Base-by-base conservation (phyloP, 2,329 filamentous ascomycete genomes). In the Orbilia ellipsospora region DNA sequence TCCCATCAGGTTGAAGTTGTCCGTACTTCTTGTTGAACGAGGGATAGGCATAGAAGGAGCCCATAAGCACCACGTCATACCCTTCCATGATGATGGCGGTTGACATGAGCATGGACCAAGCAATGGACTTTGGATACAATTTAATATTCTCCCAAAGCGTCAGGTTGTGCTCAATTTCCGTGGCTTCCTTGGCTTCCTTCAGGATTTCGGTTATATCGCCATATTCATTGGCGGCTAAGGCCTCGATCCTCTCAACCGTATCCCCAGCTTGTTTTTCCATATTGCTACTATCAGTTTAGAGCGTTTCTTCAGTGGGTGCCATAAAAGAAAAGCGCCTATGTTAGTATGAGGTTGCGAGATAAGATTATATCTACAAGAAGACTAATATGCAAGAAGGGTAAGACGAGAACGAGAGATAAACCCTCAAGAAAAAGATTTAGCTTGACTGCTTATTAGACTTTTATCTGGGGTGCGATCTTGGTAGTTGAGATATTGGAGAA, bases 71-170 rank as follows among this genome's bases (percentile, higher is more conserved):
- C 6, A 86, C 82, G 77, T 87, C 86, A 78, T 87, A 86, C 1
- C 85, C 85, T 73, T 86, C 85, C 85, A 86, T 86, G 74, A 86
- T 82, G 63, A 86, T 83, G 2, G 83, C 82, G n/a, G 82, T 82
- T 12, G 84, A 85, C 64, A 85, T 83, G 31, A 82, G 50, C 18
- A 83, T 74, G 3, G 82, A 82, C 80, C 81, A 84, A 2, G 77
- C 70, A 5, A 82, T 52, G 5, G 64, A 20, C 16, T 40, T 50
- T 7, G 54, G 64, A 80, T 97, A 97, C 31, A 95, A 85, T 80
- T 85, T 88, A 81, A 96, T 86, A 77, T 92, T 92, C 83, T 96
- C 88, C 81, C 87, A 80, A 69, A 96, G 84, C 52, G 87, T 90
- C 90, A 92, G 92, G 13, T 84, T 86, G 78, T 89, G 90, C 82